Base-by-base conservation (phyloP, 208 protist species). In the Leishmania gerbilli region DNA sequence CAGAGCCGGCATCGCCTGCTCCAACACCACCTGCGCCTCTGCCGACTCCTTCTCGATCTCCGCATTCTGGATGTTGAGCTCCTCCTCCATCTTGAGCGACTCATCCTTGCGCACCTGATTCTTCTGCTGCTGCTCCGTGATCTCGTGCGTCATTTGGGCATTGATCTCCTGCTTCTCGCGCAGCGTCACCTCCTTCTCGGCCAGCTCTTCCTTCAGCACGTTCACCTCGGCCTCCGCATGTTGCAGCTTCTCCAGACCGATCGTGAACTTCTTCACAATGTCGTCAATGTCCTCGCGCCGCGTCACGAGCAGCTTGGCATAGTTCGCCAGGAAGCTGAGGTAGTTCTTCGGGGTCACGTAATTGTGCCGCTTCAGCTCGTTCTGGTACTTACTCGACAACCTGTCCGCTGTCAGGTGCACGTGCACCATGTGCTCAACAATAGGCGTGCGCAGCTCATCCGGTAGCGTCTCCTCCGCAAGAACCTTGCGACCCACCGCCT, bases 321-420 rank as follows among this genome's bases (percentile, higher is more conserved):
- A 99, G 87, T 98, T 99, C 67, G 90, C 90, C 65, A 99, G 92
- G 84, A 98, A 99, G 82, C 99, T 99, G 75, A 99, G 93, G 88
- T 99, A 99, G 90, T 99, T 99, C 92, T 99, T 99, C 31, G 99
- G 99, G 37, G 99, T 99, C 37, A 99, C 99, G 86, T 99, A 99
- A 85, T 99, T 99, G 87, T 98, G 88, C 31, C 99, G 94, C 85
- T 99, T 97, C 71, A 99, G 88, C 84, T 98, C 90, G 56, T 78
- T 79, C 80, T 98, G 87, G 87, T 99, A 99, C 77, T 91, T 83
- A 51, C 76, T 85, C 15, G 93, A 98, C 69, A 98, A 95, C 51
- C 95, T 86, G 81, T 97, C 91, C 47, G 97, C 96, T 7, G 88
- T 92, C 34, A 97, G 79, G 90, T 99, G 99, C 34, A 99, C 98